Base-by-base conservation (phyloP, 2,329 filamentous ascomycete species). In the Trichoderma pleuroti region DNA sequence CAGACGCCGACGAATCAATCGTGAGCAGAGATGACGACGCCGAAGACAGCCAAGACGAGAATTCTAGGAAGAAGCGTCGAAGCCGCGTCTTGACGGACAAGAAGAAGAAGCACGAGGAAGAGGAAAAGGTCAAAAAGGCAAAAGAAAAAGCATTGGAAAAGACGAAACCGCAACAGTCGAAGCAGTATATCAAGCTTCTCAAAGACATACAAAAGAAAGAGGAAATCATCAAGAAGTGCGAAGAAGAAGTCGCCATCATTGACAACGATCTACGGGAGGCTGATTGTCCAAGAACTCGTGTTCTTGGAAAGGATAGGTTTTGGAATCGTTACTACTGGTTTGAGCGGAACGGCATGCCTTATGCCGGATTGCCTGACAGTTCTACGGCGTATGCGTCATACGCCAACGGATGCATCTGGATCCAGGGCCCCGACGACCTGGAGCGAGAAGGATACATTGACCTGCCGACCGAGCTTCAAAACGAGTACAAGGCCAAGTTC, bases 251-350 rank as follows among this genome's bases (percentile, higher is more conserved):
- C 73, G 90, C 90, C 4, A 87, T 91, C 36, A 88, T 97, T 65
- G 95, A 98, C 76, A 94, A 97, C 76, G 94, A 98, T 78, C 86
- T 99, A 59, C 92, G 96, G 66, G 95, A 98, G 81, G 94, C 94
- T 52, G 93, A 98, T 80, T 97, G 95, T 76, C 93, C 94, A 42
- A 91, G 96, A 72, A 97, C 94, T 21, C 91, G 93, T 73, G 90
- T 95, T 21, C 86, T 99, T 30, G 96, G 96, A 72, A 95, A 96
- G 79, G 96, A 99, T 81, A 90, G 96, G 57, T 99, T 97, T 85
- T 97, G 95, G 90, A 98, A 99, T 81, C 90, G 95, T 68, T 99
- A 98, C 81, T 98, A 97, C 85, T 99, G 96, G 95, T 98, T 98
- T 80, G 96, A 99, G 82, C 91, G 95, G 73, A 99, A 98, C 77